Conservation (phyloP, 257 asterid species). For the Pogostemon cablin region DNA sequence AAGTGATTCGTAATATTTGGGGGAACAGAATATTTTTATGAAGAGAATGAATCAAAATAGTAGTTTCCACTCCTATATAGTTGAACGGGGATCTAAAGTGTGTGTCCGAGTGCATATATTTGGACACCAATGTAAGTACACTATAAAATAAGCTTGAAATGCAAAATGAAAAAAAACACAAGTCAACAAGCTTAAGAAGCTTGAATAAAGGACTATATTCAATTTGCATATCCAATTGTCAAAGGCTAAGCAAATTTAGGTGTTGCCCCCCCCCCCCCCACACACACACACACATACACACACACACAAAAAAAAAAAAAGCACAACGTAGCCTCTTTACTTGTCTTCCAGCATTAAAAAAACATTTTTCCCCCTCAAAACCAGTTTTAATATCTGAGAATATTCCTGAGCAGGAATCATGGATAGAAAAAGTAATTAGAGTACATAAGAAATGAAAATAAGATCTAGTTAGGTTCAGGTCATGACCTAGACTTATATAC, state of each 20-base stretch:
- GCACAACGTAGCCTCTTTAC: too few species aligned
- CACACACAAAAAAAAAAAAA: too few species aligned
- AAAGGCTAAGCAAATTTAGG: too few species aligned
- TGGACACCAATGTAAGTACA: too few species aligned
- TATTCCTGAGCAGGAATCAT: not conserved
- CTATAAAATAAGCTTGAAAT: slow-evolving; percentile 11
- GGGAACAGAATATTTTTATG: slow-evolving; percentile 3
- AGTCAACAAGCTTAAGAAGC: slow-evolving; percentile 1
- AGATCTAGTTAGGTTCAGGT: not conserved
- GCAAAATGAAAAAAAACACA: not conserved
- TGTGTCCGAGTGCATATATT: too few species aligned
- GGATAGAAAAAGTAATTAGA: not conserved
- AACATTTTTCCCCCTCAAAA: not conserved
- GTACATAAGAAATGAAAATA: not conserved
- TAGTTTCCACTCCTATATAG: not conserved
- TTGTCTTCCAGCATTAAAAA: too few species aligned
- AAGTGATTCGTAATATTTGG: not conserved
- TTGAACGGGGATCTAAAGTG: not conserved
- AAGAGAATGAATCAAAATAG: not conserved
- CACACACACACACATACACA: too few species aligned
- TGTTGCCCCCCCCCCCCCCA: too few species aligned
- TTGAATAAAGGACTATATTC: too few species aligned
- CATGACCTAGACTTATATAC: not conserved
- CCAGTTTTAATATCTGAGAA: not conserved
- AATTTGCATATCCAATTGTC: too few species aligned